These are phyloP conservation scores for Fusarium kyushuense DNA, from an alignment of 2,329 filamentous ascomycete genomes.

Conservation along the genomic window DNA sequence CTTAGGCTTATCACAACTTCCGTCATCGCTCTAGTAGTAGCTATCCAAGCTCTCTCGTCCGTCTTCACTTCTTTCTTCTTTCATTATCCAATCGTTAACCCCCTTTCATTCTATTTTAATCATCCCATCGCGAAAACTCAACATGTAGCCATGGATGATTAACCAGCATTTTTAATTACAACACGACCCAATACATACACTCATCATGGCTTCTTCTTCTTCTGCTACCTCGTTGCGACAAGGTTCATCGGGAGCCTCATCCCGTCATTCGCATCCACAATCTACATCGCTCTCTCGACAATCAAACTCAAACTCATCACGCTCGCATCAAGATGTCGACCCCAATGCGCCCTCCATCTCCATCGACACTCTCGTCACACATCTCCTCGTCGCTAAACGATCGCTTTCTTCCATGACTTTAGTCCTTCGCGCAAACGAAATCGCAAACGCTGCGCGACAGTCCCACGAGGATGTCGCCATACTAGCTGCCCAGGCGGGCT, in stretches of 20 bases:
- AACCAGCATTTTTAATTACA: constrained; percentile 2
- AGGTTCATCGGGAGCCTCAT: constrained; percentile 53
- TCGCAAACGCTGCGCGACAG: constrained; percentile 80
- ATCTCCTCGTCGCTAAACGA: constrained; percentile 88
- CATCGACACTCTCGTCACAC: constrained; percentile 83
- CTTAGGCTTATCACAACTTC: constrained; percentile 41
- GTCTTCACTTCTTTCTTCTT: constrained; percentile 20
- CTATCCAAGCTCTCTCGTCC: constrained; percentile 35
- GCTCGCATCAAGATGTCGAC: constrained; percentile 41
- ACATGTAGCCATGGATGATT: constrained; percentile 43
- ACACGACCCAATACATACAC: neutral
- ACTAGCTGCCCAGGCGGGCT: constrained; percentile 76
- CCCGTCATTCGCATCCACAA: constrained; percentile 49
- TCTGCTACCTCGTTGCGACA: constrained; percentile 52
- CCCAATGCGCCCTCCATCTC: constrained; percentile 43
- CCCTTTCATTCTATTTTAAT: neutral
- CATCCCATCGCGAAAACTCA: constrained; percentile 16
- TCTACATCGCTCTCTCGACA: constrained; percentile 48
- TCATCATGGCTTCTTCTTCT: constrained; percentile 54
- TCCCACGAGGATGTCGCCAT: constrained; percentile 84
- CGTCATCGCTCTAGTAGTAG: constrained; percentile 32
- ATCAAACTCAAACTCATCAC: constrained; percentile 37
- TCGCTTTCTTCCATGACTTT: constrained; percentile 86
- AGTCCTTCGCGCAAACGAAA: constrained; percentile 87
- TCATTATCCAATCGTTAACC: constrained; percentile 7